Evolutionary conservation across 805 yeast genomes (phyloP), one percentile per base, ranked within the genome.

Genomic region (Barnettozyma pratensis): DNA sequence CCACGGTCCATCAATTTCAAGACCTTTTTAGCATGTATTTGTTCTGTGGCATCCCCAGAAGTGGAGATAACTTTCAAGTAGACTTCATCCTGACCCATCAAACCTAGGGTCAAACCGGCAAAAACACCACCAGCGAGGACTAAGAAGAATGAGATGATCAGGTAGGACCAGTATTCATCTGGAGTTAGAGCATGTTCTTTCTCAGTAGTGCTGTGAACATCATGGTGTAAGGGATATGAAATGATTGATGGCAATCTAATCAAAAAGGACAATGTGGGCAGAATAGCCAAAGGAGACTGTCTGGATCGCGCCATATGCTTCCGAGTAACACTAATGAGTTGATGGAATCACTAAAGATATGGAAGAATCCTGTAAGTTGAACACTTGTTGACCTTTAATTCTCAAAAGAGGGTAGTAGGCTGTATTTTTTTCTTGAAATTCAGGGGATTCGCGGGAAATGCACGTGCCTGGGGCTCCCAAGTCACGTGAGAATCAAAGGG

Each of bases 31-130:
- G 97, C 94, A 54, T 81, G 75, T 45, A 69, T 74, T 36, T 84
- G 77, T 64, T 92, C 97, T 6, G 62, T 55, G 2, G 74, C 65
- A 11, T 84, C 82, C n/a, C 99, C 98, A n/a, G 90, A 80, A 41
- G 85, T 80, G 47, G 90, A 83, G 52, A 92, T 85, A 10, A 92
- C 99, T 66, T 88, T 92, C 52, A 92, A 74, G 60, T 91, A 88
- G 27, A 92, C 92, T 66, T 92, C 98, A 66, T 92, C 98, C 67
- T 92, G 98, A 56, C 98, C 98, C 99, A 92, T 92, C 9, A 92
- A 76, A 3, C 94, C 98, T 43, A 92, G 72, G n/a, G 99, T 94
- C 39, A 92, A 74, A 7, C 96, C 96, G 5, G 96, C 96, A 73
- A 88, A 88, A n/a, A 86, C 82, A 56, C 96, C 96, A 50, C 96